Base-by-base conservation (phyloP, 257 asterid genomes). In the Linderniella brevidens region DNA sequence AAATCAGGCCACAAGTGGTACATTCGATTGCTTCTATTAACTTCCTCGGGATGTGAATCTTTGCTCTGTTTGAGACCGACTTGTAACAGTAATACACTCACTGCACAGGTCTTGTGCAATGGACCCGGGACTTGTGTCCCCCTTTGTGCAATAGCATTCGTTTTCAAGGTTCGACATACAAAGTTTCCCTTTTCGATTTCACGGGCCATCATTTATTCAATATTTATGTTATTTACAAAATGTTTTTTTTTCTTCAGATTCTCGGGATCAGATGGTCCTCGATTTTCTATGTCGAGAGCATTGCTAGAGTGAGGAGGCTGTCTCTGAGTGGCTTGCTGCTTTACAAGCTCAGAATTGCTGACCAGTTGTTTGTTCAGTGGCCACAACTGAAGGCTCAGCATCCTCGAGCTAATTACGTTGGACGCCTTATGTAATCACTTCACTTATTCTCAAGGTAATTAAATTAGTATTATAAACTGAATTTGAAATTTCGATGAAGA, bases 61-160 rank as follows among this genome's bases (percentile, higher is more conserved):
- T 18, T 41, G 17, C 53, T 35, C 14, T 35, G 14, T 37, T 13
- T 57, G 56, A n/a, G n/a, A 25, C 37, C 13, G 54, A 10, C 25
- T 37, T 55, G 37, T 60, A 42, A n/a, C n/a, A 46, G 36, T 44
- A n/a, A 2, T 18, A 37, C 17, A 1, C 52, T 52, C 38, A 16
- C 53, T 53, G 36, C 54, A 51, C 78, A 86, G 94, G 77, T 84
- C 62, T 63, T 84, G 41, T 84, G 95, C 74, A 88, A 83, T 59
- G 95, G 97, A 17, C 97, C 97, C 51, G 97, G 97, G 52, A 88
- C 97, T 6, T 84, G 97, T 59, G 58, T 84, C 53, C 97, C 93
- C 0, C 71, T 88, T 14, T 81, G 93, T 58, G 72, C 46, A 35
- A 80, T 80, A 49, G 82, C 92, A 32, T 78, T 80, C 57, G 6